phyloP scores from a whole-genome alignment of 2,329 filamentous ascomycete species.

The Monosporascus ibericus region DNA sequence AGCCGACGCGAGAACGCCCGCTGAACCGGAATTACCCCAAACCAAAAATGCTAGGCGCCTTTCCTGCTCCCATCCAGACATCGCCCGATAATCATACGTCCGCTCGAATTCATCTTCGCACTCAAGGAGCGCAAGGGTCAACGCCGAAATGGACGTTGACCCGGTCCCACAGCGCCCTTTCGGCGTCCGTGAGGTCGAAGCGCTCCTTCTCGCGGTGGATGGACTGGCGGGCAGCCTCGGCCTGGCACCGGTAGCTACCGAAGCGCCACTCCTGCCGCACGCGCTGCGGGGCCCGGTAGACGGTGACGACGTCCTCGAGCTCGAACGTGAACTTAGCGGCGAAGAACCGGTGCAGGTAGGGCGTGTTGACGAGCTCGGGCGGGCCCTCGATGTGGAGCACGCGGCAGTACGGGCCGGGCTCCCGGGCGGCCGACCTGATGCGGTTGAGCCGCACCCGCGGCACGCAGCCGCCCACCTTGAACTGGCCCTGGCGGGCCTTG shows the following conservation, averaged over 20 bases:
- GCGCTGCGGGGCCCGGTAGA: conserved; percentile 3
- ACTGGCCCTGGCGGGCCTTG: conserved; percentile 33
- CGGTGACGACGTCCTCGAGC: conserved; percentile 35
- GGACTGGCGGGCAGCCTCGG: conserved; percentile 35
- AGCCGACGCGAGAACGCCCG: too few species aligned
- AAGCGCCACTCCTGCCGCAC: conserved; percentile 44
- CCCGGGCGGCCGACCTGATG: conserved; percentile 33
- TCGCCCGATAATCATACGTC: too few species aligned
- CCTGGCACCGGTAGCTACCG: conserved; percentile 49
- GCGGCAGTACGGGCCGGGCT: conserved; percentile 30
- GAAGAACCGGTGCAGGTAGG: conserved; percentile 35
- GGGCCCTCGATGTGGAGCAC: conserved; percentile 46
- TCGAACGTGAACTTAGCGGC: conserved; percentile 37
- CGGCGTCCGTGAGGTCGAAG: background rate
- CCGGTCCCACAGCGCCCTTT: conserved; percentile 3
- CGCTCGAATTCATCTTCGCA: too few species aligned
- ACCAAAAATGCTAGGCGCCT: too few species aligned
- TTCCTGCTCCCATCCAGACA: too few species aligned
- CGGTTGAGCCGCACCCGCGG: conserved; percentile 42
- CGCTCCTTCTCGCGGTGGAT: conserved; percentile 10
- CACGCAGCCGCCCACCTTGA: conserved; percentile 31
- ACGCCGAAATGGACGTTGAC: conserved; percentile 12
- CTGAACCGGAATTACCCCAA: too few species aligned
- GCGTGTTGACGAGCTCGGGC: conserved; percentile 35
- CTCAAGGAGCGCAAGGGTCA: conserved; percentile 10